These are phyloP conservation scores for Austroboletus olivaceoglutinosus DNA, from an alignment of 1,284 basidiomycete species.

Conservation along the genomic window DNA sequence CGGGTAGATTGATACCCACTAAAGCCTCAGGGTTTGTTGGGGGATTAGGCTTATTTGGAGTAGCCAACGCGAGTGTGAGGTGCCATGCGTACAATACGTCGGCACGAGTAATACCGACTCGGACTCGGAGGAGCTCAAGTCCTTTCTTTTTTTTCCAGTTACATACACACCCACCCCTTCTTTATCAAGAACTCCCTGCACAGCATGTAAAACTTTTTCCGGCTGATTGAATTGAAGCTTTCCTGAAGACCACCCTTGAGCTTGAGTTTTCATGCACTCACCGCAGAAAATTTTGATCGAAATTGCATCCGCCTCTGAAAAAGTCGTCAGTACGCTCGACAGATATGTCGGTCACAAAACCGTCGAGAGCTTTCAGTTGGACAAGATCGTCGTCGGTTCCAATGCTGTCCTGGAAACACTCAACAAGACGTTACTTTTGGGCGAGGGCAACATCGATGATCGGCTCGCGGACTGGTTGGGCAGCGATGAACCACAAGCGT, in stretches of 20 bases:
- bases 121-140: no score
- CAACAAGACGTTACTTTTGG: not conserved
- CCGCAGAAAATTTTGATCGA: conserved; percentile 5
- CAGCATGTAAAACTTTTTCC: no score
- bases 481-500: conserved; percentile 1
- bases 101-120: no score
- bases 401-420: conserved; percentile 1
- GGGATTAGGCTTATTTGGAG: no score
- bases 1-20: no score
- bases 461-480: conserved; percentile 9
- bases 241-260: not conserved
- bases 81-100: no score
- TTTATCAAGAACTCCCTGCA: no score
- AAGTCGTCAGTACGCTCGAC: conserved; percentile 1
- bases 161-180: no score
- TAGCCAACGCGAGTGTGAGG: no score
- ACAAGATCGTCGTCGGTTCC: conserved; percentile 10
- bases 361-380: conserved; percentile 3
- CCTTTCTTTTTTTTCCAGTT: no score
- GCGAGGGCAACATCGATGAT: not conserved
- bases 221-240: no score
- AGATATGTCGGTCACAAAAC: not conserved
- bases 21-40: no score
- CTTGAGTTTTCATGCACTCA: not conserved
- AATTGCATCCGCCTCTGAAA: conserved; percentile 2